Base-by-base conservation (phyloP, 2,329 filamentous ascomycete genomes). In the Herpotrichia juniperi region DNA sequence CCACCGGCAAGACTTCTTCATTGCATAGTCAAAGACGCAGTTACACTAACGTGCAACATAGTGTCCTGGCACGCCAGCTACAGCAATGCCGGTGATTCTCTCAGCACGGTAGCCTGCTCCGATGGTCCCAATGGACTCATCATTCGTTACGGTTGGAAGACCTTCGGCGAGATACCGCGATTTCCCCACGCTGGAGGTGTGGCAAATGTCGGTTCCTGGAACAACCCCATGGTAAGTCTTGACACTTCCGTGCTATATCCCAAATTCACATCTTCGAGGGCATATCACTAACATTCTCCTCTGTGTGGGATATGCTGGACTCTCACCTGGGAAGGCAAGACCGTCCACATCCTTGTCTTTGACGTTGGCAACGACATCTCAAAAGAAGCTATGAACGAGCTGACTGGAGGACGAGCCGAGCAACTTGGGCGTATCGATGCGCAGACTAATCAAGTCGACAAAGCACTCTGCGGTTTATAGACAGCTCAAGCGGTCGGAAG, bases 21-120 rank as follows among this genome's bases (percentile, higher is more conserved):
- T n/a, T n/a, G n/a, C n/a, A n/a, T n/a, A n/a, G n/a, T n/a, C n/a
- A n/a, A n/a, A n/a, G n/a, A n/a, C n/a, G n/a, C n/a, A n/a, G n/a
- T n/a, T n/a, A n/a, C n/a, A n/a, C n/a, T n/a, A n/a, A n/a, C n/a
- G n/a, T n/a, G n/a, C n/a, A n/a, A n/a, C n/a, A 37, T 44, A 70
- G 88, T 92, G 65, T 87, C 87, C 59, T 93, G 87, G 74, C 89
- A 93, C 75, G 75, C 77, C 17, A 85, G 81, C 67, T 94, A 90
- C 76, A 89, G 92, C 67, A 76, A 87, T 56, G 70, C 69, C 40
- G 59, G 60, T 53, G 81, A 84, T 51, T 78, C 82, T 39, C 71
- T 93, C 49, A 78, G 74, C 30, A 70, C 66, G 4, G 80, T 91
- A 37, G 70, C 86, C 56, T 91, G 88, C 82, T 88, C 84, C 26